These are phyloP conservation scores for Entoloma clypeatum DNA, from an alignment of 1,284 basidiomycete species.

Conservation along the genomic window DNA sequence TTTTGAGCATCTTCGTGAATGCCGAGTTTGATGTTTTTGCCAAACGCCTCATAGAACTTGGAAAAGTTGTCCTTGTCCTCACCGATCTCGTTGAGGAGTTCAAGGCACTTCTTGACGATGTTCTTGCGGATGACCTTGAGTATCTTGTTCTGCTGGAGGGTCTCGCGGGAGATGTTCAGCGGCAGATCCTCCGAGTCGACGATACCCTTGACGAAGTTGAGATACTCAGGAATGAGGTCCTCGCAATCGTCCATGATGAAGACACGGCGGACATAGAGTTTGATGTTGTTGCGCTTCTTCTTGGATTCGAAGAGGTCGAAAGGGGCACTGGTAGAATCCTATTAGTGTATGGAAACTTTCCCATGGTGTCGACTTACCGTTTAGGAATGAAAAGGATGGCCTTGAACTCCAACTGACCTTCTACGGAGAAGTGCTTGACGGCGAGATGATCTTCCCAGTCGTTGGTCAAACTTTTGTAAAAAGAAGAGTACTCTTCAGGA, in stretches of 20 bases:
- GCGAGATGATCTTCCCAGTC: slow-evolving; percentile 99
- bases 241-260: slow-evolving; percentile 99
- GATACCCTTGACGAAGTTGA: slow-evolving; percentile 99
- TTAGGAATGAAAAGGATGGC: slow-evolving; percentile 97
- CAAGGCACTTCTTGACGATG: slow-evolving; percentile 98
- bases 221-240: slow-evolving; percentile 99
- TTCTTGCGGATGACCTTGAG: slow-evolving; percentile 99
- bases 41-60: slow-evolving; percentile 97
- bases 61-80: slow-evolving; percentile 99
- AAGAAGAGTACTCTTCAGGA: slow-evolving; percentile 89
- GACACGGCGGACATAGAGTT: slow-evolving; percentile 99
- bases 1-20: slow-evolving; percentile 99
- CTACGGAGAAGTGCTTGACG: slow-evolving; percentile 99
- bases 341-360: neutral
- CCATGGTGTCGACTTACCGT: slow-evolving; percentile 53
- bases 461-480: slow-evolving; percentile 99
- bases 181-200: slow-evolving; percentile 99
- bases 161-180: slow-evolving; percentile 99
- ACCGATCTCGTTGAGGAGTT: slow-evolving; percentile 93
- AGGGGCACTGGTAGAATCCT: slow-evolving; percentile 65
- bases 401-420: slow-evolving; percentile 99
- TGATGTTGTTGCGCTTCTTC: slow-evolving; percentile 99
- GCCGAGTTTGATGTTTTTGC: slow-evolving; percentile 98
- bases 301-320: slow-evolving; percentile 99
- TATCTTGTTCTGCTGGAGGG: slow-evolving; percentile 99